Base-by-base conservation (phyloP, 2,329 filamentous ascomycete species). In the Dactylellina parvicollis region DNA sequence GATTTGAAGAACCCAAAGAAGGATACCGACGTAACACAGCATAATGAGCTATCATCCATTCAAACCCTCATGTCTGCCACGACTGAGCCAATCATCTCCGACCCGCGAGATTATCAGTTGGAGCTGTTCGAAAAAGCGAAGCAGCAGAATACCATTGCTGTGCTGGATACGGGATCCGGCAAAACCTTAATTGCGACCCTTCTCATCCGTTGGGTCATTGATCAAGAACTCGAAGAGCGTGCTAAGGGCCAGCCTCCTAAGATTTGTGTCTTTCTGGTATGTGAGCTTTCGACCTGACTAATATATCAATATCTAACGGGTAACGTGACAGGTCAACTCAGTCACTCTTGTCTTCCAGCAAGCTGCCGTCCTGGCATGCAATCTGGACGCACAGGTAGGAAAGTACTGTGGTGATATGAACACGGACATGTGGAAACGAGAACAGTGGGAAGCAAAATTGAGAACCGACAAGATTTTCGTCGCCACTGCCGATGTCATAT, bases 181-280 rank as follows among this genome's bases (percentile, higher is more conserved):
- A 99, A 99, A 81, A 99, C 95, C 0, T 84, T 97, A n/a, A 97
- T 99, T 77, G 93, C 95, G 0, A 92, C 92, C 0, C 85, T 98
- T 1, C 84, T 99, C 3, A 85, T 98, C 22, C 87, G 89, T 38
- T 87, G 96, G 79, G 85, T 87, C 8, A 85, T 98, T 28, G 87
- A 92, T 38, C 83, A 89, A 70, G 95, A 99, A 79, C 82, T 97
- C 0, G 88, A 91, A 74, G 82, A 87, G 75, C 86, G 92, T 38
- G 85, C 83, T 0, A 77, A 81, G 1, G 90, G 89, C 1, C 83
- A 84, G n/a, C 78, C 83, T 0, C 86, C 83, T 36, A 88, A 89
- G 26, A 86, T 91, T 7, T 87, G 92, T 0, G 96, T 98, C 81
- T 99, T 99, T 78, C 80, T 99, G 16, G 92, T 90, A 78, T 78